Evolutionary conservation across 2,329 filamentous ascomycete genomes (phyloP), one percentile per base, ranked within the genome.

Genomic region (Graphilbum sp.): DNA sequence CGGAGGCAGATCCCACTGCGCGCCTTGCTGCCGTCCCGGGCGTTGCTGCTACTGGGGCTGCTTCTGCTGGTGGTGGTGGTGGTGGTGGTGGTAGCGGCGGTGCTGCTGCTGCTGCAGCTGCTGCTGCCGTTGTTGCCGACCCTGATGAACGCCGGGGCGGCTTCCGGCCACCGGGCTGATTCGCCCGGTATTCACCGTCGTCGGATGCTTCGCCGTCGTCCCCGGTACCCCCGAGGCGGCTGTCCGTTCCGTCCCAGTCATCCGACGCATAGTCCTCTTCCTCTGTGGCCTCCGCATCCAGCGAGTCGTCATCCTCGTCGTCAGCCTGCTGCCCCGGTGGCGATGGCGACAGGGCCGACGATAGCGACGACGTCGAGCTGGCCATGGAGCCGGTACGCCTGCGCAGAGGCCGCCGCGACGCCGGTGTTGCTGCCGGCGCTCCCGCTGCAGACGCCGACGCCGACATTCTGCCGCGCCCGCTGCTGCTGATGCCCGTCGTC

Each of bases 281-380:
- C 15, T 39, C 45, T 18, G 34, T 27, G n/a, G 16, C 4, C 5
- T 32, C 32, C 13, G 13, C n/a, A 10, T 35, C 37, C 15, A 25
- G 20, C 17, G 17, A 15, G 7, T 36, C 33, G 21, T 17, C 35
- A 19, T 34, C 35, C 16, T 39, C 42, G 25, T 48, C 43, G n/a
- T 42, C 42, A 20, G 35, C 45, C 18, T 7, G 31, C 13, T 23
- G 38, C 8, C 31, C 45, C 1, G 51, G 52, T 30, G 52, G 49
- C 31, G 50, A 47, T 36, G 54, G 27, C 8, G 54, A 56, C 33
- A 46, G 46, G 7, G 49, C 50, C 36, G 52, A 52, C 10, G 54
- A 57, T 10, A 58, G 50, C n/a, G 54, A 53, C n/a, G 54, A 57
- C 16, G 44, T 43, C 10, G 45, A 42, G 37, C 45, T 48, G 10